Evolutionary conservation across 176 grass and related monocot genomes (phyloP).

Genomic region (Avena atlantica): DNA sequence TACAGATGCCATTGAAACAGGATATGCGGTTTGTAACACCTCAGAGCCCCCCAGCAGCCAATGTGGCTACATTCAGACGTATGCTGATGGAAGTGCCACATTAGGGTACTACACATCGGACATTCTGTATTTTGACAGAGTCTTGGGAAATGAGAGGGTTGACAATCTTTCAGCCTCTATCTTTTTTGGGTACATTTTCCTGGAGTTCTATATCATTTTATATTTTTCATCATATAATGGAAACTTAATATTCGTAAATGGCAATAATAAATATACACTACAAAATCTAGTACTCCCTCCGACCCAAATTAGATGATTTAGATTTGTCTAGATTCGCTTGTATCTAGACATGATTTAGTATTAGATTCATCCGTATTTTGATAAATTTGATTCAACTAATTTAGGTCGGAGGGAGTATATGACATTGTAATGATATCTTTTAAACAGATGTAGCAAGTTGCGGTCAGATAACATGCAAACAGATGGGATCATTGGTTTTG

Average conservation of each 20-base stretch:
- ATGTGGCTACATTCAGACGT: conserved; percentile 76
- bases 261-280: neutral
- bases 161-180: conserved; percentile 75
- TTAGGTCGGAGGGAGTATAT: no score
- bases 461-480: conserved; percentile 74
- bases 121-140: conserved; percentile 65
- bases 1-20: conserved; percentile 65
- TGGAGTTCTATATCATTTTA: neutral
- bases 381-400: no score
- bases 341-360: no score
- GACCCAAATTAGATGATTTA: no score
- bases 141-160: conserved; percentile 59
- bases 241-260: neutral
- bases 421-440: conserved; percentile 7
- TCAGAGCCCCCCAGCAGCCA: conserved; percentile 41
- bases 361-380: no score
- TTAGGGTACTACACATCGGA: conserved; percentile 81
- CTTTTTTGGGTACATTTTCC: conserved; percentile 79
- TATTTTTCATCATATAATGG: neutral
- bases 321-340: no score
- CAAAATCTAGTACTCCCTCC: no score
- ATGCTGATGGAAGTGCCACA: conserved; percentile 88
- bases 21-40: conserved; percentile 62
- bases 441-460: conserved; percentile 77
- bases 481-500: conserved; percentile 93